A percentile compares a stretch with the other conserved stretches of the same genome.
Evolutionary conservation across 2,329 filamentous ascomycete species (phyloP).

Genomic region (Aschersonia sp.): DNA sequence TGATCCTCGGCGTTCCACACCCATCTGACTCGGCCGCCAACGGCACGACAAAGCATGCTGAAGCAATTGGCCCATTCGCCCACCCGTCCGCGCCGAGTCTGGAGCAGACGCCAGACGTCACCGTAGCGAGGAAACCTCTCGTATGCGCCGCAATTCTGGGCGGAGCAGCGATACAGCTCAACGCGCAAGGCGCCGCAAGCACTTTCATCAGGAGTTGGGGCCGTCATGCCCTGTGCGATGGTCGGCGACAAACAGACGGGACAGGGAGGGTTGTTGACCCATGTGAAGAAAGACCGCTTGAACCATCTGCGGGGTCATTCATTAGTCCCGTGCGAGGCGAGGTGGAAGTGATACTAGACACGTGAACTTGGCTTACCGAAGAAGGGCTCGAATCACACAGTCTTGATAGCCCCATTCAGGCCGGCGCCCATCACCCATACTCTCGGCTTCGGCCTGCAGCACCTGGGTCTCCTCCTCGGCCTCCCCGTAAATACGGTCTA

Average conservation of each 20-base stretch:
- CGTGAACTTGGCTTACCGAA: constrained; percentile 45
- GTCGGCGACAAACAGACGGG: constrained; percentile 70
- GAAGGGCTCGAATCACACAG: constrained; percentile 76
- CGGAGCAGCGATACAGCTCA: constrained; percentile 80
- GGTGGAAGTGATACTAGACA: not conserved
- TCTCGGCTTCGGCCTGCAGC: constrained; percentile 73
- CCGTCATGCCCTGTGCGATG: constrained; percentile 66
- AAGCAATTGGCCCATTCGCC: constrained; percentile 99
- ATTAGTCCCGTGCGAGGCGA: not conserved
- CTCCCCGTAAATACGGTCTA: constrained; percentile 84
- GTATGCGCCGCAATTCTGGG: constrained; percentile 56
- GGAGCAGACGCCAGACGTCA: constrained; percentile 83
- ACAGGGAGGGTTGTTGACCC: constrained; percentile 91
- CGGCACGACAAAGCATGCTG: constrained; percentile 89
- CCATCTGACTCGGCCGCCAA: constrained; percentile 86
- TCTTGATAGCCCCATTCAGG: constrained; percentile 96
- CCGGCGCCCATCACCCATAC: constrained; percentile 64
- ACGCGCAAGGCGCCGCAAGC: constrained; percentile 78
- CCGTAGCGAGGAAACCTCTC: constrained; percentile 91
- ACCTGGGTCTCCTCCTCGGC: constrained; percentile 90
- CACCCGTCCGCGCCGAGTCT: constrained; percentile 71
- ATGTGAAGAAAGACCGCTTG: constrained; percentile 85
- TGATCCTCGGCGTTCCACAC: constrained; percentile 97
- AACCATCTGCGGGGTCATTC: constrained; percentile 49
- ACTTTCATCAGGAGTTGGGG: constrained; percentile 75